A percentile compares a stretch with the other conserved stretches of the same genome.
Conservation (phyloP, 2,329 filamentous ascomycete genomes). For the Aspergillus flavus region DNA sequence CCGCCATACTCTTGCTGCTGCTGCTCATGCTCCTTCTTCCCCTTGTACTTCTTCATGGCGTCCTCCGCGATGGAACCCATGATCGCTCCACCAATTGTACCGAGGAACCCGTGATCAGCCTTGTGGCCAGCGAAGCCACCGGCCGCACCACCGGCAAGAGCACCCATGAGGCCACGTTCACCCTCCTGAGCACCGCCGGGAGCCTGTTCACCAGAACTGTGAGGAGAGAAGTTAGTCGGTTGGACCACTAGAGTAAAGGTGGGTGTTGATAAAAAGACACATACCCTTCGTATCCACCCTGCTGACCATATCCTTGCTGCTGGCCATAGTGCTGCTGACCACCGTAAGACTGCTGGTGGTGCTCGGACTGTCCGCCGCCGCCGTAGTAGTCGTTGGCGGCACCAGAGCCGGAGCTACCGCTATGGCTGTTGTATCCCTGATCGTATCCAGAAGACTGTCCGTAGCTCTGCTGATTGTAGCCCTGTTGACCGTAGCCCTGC, state of each 20-base stretch:
- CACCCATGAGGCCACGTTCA: slow-evolving; percentile 51
- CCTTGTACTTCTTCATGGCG: slow-evolving; percentile 47
- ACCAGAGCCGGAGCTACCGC: slow-evolving; percentile 19
- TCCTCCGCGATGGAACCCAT: slow-evolving; percentile 50
- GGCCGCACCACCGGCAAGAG: slow-evolving; percentile 50
- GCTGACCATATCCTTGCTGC: slow-evolving; percentile 24
- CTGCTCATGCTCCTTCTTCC: slow-evolving; percentile 35
- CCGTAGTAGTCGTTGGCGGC: slow-evolving; percentile 23
- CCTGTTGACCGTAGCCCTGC: slow-evolving; percentile 23
- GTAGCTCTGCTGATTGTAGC: slow-evolving; percentile 29
- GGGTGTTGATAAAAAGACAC: slow-evolving; percentile 10
- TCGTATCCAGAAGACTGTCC: slow-evolving; percentile 22
- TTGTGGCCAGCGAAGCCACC: slow-evolving; percentile 52
- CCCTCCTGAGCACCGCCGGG: slow-evolving; percentile 45
- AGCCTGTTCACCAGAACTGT: slow-evolving; percentile 31
- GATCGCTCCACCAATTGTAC: slow-evolving; percentile 51
- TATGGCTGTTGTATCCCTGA: slow-evolving; percentile 32
- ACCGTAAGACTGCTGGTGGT: slow-evolving; percentile 19
- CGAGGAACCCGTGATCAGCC: slow-evolving; percentile 51
- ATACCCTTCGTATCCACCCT: slow-evolving; percentile 26
- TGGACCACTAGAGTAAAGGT: background rate
- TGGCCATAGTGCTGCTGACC: slow-evolving; percentile 22
- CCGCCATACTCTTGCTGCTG: slow-evolving; percentile 22
- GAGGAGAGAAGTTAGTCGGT: slow-evolving; percentile 6
- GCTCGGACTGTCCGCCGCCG: slow-evolving; percentile 23